Evolutionary conservation across 176 grass and related monocot genomes (phyloP).

Genomic region (Chrysopogon serrulatus): DNA sequence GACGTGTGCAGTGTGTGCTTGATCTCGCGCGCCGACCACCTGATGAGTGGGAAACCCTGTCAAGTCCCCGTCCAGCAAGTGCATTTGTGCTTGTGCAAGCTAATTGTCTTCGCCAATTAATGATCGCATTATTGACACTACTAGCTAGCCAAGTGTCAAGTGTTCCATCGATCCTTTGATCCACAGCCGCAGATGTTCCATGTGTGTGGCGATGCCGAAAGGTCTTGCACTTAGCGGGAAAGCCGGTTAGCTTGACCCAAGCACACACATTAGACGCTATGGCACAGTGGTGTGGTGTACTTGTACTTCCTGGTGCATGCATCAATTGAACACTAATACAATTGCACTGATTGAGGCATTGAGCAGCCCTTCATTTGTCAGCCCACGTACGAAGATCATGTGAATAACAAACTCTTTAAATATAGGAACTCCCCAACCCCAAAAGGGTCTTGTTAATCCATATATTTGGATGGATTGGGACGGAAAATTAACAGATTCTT

Average conservation of each 20-base stretch:
- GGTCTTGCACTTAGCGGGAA: not conserved
- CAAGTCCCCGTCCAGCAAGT: not conserved
- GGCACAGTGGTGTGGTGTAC: too few relatives aligned
- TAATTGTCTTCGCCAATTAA: not conserved
- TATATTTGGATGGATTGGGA: too few relatives aligned
- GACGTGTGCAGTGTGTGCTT: not conserved
- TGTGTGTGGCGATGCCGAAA: not conserved
- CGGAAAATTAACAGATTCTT: too few relatives aligned
- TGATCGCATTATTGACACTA: too few relatives aligned
- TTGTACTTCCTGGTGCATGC: constrained; percentile 8
- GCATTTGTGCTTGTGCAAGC: not conserved
- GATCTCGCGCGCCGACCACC: not conserved
- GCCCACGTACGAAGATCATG: too few relatives aligned
- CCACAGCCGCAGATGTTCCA: not conserved
- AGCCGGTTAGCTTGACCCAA: not conserved
- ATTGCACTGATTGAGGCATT: too few relatives aligned
- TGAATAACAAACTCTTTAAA: too few relatives aligned
- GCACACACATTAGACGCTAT: not conserved
- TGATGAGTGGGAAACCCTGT: not conserved
- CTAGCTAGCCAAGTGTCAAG: not conserved
- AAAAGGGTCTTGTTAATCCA: too few relatives aligned
- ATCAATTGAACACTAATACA: too few relatives aligned
- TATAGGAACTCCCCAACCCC: too few relatives aligned
- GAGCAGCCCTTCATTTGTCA: too few relatives aligned
- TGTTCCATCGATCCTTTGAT: not conserved